A percentile compares a stretch with the other conserved stretches of the same genome.
Evolutionary conservation across 2,329 filamentous ascomycete species (phyloP).

Genomic region (Aspergillus eucalypticola): DNA sequence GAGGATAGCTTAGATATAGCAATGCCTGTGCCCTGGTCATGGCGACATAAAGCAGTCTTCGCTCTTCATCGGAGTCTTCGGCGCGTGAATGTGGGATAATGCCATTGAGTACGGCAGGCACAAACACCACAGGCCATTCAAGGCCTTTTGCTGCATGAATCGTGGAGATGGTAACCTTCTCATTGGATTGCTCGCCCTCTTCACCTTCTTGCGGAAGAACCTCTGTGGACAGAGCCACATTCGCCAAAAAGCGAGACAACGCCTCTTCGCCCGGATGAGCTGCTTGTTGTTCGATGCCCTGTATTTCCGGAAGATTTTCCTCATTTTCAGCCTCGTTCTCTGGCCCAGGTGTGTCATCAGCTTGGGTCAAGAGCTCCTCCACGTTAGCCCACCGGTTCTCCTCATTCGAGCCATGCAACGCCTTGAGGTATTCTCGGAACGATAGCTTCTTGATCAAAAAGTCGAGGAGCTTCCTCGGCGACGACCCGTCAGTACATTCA

Average conservation of each 20-base stretch:
- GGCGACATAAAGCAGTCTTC: constrained; percentile 86
- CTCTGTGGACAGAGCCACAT: constrained; percentile 82
- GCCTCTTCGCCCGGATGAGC: constrained; percentile 58
- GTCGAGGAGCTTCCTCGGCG: constrained; percentile 54
- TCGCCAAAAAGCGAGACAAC: constrained; percentile 80
- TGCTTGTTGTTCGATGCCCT: constrained; percentile 65
- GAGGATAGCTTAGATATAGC: constrained; percentile 79
- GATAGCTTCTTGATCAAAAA: constrained; percentile 65
- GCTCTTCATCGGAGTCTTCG: constrained; percentile 84
- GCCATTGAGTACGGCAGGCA: constrained; percentile 85
- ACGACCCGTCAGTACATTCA: constrained; percentile 42
- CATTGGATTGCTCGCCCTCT: constrained; percentile 53
- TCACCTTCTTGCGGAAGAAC: constrained; percentile 54
- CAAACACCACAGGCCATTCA: constrained; percentile 94
- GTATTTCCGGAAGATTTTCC: constrained; percentile 64
- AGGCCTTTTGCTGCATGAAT: constrained; percentile 95
- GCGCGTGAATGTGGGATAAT: constrained; percentile 86
- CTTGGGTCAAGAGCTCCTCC: constrained; percentile 80
- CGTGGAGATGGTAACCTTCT: constrained; percentile 83
- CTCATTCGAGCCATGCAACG: constrained; percentile 70
- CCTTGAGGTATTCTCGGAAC: constrained; percentile 72
- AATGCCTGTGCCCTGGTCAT: constrained; percentile 92
- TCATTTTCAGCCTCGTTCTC: constrained; percentile 55
- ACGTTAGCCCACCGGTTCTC: constrained; percentile 85
- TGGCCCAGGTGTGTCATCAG: constrained; percentile 65